Percentiles rank a stretch among this genome's conserved stretches.
These are phyloP conservation scores for Pelargonium cotyledonis DNA, from an alignment of 441 rosid genomes.

Conservation along the genomic window DNA sequence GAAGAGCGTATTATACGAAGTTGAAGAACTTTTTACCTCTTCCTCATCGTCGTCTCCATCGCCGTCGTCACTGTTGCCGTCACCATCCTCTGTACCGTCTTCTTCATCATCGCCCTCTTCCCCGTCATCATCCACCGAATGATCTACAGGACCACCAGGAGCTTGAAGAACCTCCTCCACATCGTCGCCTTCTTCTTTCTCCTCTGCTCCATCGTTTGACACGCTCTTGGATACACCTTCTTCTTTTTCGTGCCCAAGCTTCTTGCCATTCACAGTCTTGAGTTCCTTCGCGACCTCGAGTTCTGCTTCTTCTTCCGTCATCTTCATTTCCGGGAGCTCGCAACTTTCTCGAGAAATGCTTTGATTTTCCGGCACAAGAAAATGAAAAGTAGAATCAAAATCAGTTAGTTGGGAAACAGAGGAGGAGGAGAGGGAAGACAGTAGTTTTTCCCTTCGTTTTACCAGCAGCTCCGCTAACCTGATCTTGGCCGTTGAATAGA, in stretches of 20 bases:
- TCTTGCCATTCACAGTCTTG: conserved; percentile 1
- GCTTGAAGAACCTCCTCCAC: not conserved
- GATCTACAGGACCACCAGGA: not conserved
- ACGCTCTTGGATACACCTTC: not conserved
- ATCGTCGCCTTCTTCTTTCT: not conserved
- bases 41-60: not conserved
- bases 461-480: not conserved
- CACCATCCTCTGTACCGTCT: conserved; percentile 12
- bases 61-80: not conserved
- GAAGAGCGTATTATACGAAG: not conserved
- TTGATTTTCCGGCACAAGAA: not conserved
- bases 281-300: not conserved
- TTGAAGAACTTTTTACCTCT: not conserved
- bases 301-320: not conserved
- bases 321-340: not conserved
- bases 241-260: not conserved
- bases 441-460: not conserved
- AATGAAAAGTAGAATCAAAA: not conserved
- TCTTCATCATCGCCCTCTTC: not conserved
- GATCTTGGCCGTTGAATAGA: conserved; percentile 1
- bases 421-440: not conserved
- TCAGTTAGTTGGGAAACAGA: not conserved
- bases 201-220: not conserved
- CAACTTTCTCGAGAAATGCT: not conserved
- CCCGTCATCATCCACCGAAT: not conserved